Base-by-base conservation (phyloP, 2,329 filamentous ascomycete genomes). In the Alternaria sp. region DNA sequence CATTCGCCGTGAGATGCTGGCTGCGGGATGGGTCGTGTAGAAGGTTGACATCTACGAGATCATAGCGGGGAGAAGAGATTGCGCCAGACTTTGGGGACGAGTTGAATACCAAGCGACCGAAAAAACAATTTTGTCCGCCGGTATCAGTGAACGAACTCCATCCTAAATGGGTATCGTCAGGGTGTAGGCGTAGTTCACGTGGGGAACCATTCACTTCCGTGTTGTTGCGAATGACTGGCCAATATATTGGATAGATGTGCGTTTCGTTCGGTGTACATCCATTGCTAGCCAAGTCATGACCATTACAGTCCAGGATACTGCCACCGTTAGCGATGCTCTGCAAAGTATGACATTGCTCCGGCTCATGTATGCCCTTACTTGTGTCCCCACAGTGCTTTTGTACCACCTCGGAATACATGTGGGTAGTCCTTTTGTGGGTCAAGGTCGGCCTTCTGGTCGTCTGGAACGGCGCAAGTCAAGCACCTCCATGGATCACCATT, bases 401-500 rank as follows among this genome's bases (percentile, higher is more conserved):
- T 76, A 0, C 79, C 78, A 53, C 79, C 76, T 2, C 66, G 63
- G 50, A 82, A 82, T 0, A 74, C 69, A 42, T 83, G 80, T 0
- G 81, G 80, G 58, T 83, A 84, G 45, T 79, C 79, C 1, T 62
- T 52, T 31, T 54, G 23, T 1, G 61, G 51, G 17, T 58, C 54
- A 2, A 67, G 51, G 5, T 69, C 70, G 3, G 65, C 40, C 1
- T 70, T 62, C 42, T 81, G 79, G 28, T 67, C 62, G 2, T 48
- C 61, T 0, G 78, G 73, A 0, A 82, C 72, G 2, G 77, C 81
- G 52, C 81, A 83, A 28, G 74, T 83, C 4, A 83, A 51, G 52
- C 81, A 83, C 60, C 81, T 83, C 80, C 81, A 84, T 0, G 76
- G 48, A 57, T 82, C 80, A 0, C 81, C 81, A 51, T 80, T 82